Conservation (phyloP, 345 rosid species). For the Rhodomyrtus tomentosa region DNA sequence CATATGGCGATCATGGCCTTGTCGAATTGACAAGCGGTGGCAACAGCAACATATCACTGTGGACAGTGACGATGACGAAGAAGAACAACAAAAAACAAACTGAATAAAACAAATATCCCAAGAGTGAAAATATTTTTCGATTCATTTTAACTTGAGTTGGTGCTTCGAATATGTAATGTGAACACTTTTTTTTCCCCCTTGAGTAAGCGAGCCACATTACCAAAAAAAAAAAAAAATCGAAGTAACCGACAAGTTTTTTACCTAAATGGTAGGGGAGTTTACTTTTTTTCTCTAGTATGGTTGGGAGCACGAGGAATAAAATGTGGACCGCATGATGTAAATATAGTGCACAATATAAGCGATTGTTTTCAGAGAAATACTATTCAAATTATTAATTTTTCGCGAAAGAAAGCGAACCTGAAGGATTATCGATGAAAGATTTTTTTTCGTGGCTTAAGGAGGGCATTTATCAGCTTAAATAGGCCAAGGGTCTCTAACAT, state of each 20-base stretch:
- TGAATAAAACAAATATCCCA: background rate
- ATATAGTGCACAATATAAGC: background rate
- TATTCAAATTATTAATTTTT: no score
- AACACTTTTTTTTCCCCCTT: background rate
- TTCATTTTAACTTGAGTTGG: background rate
- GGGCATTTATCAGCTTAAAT: background rate
- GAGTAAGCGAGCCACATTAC: background rate
- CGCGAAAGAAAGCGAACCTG: no score
- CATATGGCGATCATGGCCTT: background rate
- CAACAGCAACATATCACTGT: background rate
- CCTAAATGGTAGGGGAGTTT: background rate
- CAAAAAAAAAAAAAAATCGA: no score
- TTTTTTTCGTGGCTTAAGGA: background rate
- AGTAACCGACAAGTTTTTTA: background rate
- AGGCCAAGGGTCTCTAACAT: background rate
- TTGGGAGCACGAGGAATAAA: background rate
- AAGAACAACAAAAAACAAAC: background rate
- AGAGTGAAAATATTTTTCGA: background rate
- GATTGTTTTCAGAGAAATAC: no score
- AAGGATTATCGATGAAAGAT: background rate
- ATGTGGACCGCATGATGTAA: background rate
- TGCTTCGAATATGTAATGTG: background rate
- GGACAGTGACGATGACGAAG: background rate
- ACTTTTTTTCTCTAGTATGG: background rate
- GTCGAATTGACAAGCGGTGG: background rate